Percentiles rank a stretch among this genome's conserved stretches.
Evolutionary conservation across 2,329 filamentous ascomycete species (phyloP).

Genomic region (Cladobotryum mycophilum): DNA sequence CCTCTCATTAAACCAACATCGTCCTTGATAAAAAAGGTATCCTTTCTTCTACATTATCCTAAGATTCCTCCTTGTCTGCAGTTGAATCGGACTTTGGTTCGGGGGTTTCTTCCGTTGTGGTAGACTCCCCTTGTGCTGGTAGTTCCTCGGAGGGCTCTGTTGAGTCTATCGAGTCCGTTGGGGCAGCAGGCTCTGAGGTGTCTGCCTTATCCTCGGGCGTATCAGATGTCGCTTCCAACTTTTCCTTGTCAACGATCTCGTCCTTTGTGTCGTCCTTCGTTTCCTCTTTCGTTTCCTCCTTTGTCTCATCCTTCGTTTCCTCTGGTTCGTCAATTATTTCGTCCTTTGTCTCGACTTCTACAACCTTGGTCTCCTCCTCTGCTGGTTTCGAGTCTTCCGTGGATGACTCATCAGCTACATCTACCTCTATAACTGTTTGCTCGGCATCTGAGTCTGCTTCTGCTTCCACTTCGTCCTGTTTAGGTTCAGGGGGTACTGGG

Average conservation of each 20-base stretch:
- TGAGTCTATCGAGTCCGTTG: not conserved
- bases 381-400: not conserved
- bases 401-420: not conserved
- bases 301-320: not conserved
- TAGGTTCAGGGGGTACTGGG: constrained; percentile 9
- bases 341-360: not conserved
- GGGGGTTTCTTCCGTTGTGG: not conserved
- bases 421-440: constrained; percentile 1
- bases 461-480: constrained; percentile 9
- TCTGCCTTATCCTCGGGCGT: not conserved
- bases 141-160: not conserved
- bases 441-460: constrained; percentile 9
- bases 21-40: too few species aligned
- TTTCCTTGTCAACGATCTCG: not conserved
- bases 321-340: not conserved
- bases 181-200: not conserved
- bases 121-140: constrained; percentile 4
- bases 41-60: not conserved
- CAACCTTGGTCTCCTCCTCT: constrained; percentile 6
- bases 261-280: not conserved
- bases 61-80: not conserved
- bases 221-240: not conserved
- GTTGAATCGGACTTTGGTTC: not conserved
- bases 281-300: not conserved
- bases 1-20: too few species aligned